These are phyloP conservation scores for Leccinum subrobustum DNA, from an alignment of 1,284 basidiomycete species.

Conservation along the genomic window DNA sequence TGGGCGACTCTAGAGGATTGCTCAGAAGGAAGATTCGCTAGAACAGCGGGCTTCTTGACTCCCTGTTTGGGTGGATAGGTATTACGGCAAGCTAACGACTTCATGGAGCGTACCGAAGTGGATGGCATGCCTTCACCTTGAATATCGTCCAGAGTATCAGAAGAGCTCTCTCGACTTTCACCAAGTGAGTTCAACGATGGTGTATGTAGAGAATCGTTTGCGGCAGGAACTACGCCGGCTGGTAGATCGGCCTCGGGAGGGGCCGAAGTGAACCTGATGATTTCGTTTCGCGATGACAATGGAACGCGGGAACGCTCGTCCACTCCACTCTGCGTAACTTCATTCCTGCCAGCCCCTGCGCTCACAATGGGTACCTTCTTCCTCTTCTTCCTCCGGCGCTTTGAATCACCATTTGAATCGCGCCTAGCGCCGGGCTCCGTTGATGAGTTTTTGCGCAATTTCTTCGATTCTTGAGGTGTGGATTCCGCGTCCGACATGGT, in stretches of 20 bases:
- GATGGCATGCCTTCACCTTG: conserved; percentile 7
- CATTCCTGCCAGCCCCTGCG: conserved; percentile 9
- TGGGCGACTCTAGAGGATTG: conserved; percentile 33
- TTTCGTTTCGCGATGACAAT: conserved; percentile 24
- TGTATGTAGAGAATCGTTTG: background rate
- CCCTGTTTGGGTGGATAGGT: conserved; percentile 13
- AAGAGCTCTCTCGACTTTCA: background rate
- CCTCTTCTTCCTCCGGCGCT: conserved; percentile 41
- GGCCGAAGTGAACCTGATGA: conserved; percentile 27
- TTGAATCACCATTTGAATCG: conserved; percentile 40
- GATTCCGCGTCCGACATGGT: conserved; percentile 26
- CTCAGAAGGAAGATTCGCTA: background rate
- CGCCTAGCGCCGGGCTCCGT: conserved; percentile 26
- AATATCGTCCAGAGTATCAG: background rate
- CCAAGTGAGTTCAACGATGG: conserved; percentile 3
- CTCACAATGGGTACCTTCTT: conserved; percentile 40
- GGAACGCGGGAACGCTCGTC: conserved; percentile 22
- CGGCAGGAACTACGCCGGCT: background rate
- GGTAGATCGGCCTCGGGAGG: conserved; percentile 14
- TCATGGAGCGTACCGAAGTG: conserved; percentile 15
- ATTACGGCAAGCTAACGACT: background rate
- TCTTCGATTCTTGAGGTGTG: conserved; percentile 21
- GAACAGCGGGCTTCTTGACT: background rate
- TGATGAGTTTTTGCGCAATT: conserved; percentile 21
- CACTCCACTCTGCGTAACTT: conserved; percentile 6